A percentile compares a stretch with the other conserved stretches of the same genome.
These are phyloP conservation scores for Mucor saturninus DNA, from an alignment of 371 early-diverging fungal species.

Conservation along the genomic window DNA sequence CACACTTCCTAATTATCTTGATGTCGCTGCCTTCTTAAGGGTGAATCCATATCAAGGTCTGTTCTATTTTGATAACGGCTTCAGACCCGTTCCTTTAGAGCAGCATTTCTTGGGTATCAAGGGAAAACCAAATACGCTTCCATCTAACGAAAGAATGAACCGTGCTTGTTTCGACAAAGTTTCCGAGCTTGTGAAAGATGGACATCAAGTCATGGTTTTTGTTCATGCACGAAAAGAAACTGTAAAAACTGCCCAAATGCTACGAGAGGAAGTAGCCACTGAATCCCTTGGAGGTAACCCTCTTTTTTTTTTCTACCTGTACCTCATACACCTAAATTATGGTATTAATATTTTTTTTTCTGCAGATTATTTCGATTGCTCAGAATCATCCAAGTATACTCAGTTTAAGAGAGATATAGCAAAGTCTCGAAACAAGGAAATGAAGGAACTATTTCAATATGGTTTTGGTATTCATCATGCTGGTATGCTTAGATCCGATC, in stretches of 20 bases:
- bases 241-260: slow-evolving; percentile 84
- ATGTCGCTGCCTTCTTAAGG: slow-evolving; percentile 94
- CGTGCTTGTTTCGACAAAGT: slow-evolving; percentile 89
- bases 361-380: slow-evolving; percentile 50
- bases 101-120: slow-evolving; percentile 95
- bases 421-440: slow-evolving; percentile 82
- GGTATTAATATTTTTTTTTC: background rate
- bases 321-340: background rate
- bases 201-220: slow-evolving; percentile 99
- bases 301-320: background rate
- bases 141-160: slow-evolving; percentile 75
- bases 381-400: slow-evolving; percentile 33
- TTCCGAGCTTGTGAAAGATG: slow-evolving; percentile 71
- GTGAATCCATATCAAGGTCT: slow-evolving; percentile 93
- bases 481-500: slow-evolving; percentile 92
- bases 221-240: slow-evolving; percentile 98
- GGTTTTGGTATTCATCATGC: slow-evolving; percentile 99
- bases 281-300: slow-evolving; percentile 59
- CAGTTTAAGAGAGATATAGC: slow-evolving; percentile 46
- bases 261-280: slow-evolving; percentile 76
- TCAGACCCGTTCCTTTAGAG: slow-evolving; percentile 94
- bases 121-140: slow-evolving; percentile 78
- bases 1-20: slow-evolving; percentile 98
- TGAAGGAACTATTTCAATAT: slow-evolving; percentile 78
- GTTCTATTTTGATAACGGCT: slow-evolving; percentile 95